These are phyloP conservation scores for Solanum sejunctum DNA, from an alignment of 257 asterid genomes.

Conservation along the genomic window DNA sequence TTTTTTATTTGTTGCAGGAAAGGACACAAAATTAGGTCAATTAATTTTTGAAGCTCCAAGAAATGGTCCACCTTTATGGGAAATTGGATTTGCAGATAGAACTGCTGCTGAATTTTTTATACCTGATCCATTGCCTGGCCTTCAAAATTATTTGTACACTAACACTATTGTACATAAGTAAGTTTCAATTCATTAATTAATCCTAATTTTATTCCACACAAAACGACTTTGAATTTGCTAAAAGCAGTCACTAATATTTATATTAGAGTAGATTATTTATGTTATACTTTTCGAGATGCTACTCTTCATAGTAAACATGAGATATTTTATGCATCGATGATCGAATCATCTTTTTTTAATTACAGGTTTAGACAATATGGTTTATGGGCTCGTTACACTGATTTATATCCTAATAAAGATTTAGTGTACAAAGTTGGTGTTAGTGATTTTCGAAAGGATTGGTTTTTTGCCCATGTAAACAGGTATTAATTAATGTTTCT, in stretches of 20 bases:
- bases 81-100: conserved; percentile 31
- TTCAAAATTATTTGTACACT: conserved; percentile 1
- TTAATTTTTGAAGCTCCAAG: conserved; percentile 20
- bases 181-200: neutral
- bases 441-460: conserved; percentile 16
- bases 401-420: conserved; percentile 21
- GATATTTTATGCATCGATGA: neutral
- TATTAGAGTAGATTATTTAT: neutral
- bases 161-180: conserved; percentile 3
- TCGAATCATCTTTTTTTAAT: neutral
- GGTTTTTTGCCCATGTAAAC: conserved; percentile 32
- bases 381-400: conserved; percentile 24
- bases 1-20: neutral
- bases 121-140: conserved; percentile 13
- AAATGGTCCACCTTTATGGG: conserved; percentile 26
- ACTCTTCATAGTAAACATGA: fast-evolving
- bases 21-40: neutral
- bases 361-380: conserved; percentile 24
- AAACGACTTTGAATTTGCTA: no score
- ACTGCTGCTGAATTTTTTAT: conserved; percentile 20
- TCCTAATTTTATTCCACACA: neutral
- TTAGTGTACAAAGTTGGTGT: conserved; percentile 12
- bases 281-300: no score
- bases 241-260: neutral
- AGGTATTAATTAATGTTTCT: neutral